phyloP scores from a whole-genome alignment of 2,329 filamentous ascomycete species.

The Graphilbum fragrans region DNA sequence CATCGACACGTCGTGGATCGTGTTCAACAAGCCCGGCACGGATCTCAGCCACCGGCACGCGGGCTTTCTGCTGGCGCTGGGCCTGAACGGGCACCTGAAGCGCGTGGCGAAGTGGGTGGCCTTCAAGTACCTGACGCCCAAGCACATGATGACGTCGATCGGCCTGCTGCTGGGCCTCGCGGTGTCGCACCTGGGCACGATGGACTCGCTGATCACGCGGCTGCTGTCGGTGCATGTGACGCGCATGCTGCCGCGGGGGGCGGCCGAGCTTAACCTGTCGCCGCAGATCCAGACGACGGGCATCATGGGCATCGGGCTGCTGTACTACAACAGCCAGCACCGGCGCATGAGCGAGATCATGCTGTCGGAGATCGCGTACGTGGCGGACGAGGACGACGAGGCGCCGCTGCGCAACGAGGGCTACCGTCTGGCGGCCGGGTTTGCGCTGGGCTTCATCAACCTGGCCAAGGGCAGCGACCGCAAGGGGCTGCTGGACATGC shows the following conservation, averaged over 20 bases:
- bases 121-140: slow-evolving; percentile 98
- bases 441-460: slow-evolving; percentile 89
- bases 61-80: slow-evolving; percentile 80
- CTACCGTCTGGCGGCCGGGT: slow-evolving; percentile 90
- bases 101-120: slow-evolving; percentile 94
- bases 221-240: slow-evolving; percentile 93
- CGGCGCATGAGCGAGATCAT: slow-evolving; percentile 98
- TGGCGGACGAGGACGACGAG: slow-evolving; percentile 69
- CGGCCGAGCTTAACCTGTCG: slow-evolving; percentile 87
- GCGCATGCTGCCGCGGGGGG: slow-evolving; percentile 80
- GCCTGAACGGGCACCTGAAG: slow-evolving; percentile 89
- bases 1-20: slow-evolving; percentile 97
- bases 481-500: slow-evolving; percentile 85
- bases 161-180: slow-evolving; percentile 86
- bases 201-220: slow-evolving; percentile 91
- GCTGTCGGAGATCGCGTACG: slow-evolving; percentile 92
- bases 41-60: slow-evolving; percentile 95
- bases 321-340: slow-evolving; percentile 93
- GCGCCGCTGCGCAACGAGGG: slow-evolving; percentile 83
- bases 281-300: slow-evolving; percentile 90
- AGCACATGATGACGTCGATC: slow-evolving; percentile 98
- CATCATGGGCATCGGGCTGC: slow-evolving; percentile 88
- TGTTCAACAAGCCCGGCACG: slow-evolving; percentile 83
- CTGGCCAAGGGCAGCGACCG: slow-evolving; percentile 81
- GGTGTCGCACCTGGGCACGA: slow-evolving; percentile 88